A percentile compares a stretch with the other conserved stretches of the same genome.
These are phyloP conservation scores for Iberis amara DNA, from an alignment of 441 rosid genomes.

Conservation along the genomic window DNA sequence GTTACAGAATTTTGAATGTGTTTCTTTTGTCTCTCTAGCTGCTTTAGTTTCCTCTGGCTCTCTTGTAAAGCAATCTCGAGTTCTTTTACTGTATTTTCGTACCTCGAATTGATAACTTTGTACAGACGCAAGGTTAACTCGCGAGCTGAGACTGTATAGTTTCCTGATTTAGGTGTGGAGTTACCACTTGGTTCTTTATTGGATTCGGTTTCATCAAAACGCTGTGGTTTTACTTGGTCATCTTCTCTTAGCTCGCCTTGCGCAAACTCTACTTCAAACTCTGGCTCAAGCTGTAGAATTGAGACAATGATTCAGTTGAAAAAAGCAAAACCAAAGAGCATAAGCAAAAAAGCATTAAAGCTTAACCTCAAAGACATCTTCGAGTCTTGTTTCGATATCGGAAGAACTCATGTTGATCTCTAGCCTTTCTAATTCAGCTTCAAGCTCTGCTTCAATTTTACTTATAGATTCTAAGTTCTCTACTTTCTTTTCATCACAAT, in stretches of 20 bases:
- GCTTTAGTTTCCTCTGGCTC: conserved; percentile 53
- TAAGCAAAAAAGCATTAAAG: neutral
- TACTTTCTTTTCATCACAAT: conserved; percentile 27
- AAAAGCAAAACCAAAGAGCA: conserved; percentile 11
- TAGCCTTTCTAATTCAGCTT: conserved; percentile 77
- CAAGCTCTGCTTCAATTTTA: conserved; percentile 92
- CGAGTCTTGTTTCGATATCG: conserved; percentile 22
- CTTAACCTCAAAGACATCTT: conserved; percentile 27
- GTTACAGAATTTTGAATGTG: conserved; percentile 26
- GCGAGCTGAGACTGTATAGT: conserved; percentile 62
- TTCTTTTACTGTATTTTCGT: conserved; percentile 52
- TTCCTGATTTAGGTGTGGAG: conserved; percentile 43
- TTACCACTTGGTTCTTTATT: conserved; percentile 43
- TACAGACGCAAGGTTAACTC: conserved; percentile 68
- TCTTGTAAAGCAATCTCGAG: conserved; percentile 65
- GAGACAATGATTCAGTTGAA: conserved; percentile 9
- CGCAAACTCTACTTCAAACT: conserved; percentile 51
- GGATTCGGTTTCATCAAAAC: conserved; percentile 30
- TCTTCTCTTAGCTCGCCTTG: conserved; percentile 56
- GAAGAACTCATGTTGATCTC: conserved; percentile 29
- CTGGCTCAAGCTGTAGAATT: conserved; percentile 53
- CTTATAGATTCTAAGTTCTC: conserved; percentile 49
- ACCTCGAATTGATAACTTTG: conserved; percentile 60
- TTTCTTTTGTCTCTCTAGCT: conserved; percentile 28
- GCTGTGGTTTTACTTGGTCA: conserved; percentile 26